Conservation (phyloP, 2,329 filamentous ascomycete genomes). For the Spiromastix sp. region DNA sequence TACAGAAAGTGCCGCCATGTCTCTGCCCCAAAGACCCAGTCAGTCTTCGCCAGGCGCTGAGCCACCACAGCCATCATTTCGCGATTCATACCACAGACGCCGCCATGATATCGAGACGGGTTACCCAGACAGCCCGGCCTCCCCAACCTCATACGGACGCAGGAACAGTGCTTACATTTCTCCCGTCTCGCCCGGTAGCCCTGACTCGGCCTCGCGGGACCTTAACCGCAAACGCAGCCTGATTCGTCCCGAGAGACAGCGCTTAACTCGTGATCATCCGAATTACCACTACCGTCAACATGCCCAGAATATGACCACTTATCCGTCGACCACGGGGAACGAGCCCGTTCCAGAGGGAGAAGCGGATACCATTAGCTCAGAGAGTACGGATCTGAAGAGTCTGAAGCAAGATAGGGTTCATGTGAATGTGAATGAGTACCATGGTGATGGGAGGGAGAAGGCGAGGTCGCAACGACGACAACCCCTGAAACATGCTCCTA, state of each 20-base stretch:
- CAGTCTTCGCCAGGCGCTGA: constrained; percentile 51
- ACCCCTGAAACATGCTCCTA: constrained; percentile 6
- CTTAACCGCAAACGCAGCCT: constrained; percentile 71
- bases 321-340: constrained; percentile 85
- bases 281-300: constrained; percentile 95
- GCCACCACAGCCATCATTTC: constrained; percentile 46
- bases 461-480: constrained; percentile 17
- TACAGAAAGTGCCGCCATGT: constrained; percentile 37
- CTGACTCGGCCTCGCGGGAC: constrained; percentile 36
- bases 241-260: constrained; percentile 76
- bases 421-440: constrained; percentile 13
- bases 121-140: constrained; percentile 26
- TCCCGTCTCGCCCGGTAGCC: constrained; percentile 36
- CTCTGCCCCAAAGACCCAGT: constrained; percentile 52
- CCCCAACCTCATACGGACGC: constrained; percentile 27
- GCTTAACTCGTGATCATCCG: constrained; percentile 76
- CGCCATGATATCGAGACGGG: constrained; percentile 63
- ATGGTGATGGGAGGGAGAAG: constrained; percentile 19
- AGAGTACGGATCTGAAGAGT: constrained; percentile 48
- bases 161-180: constrained; percentile 15
- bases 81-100: constrained; percentile 58
- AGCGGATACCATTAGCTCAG: constrained; percentile 48
- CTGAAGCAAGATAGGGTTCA: constrained; percentile 14
- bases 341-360: constrained; percentile 69
- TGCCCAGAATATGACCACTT: constrained; percentile 81